Percentiles rank a stretch among this genome's conserved stretches.
These are phyloP conservation scores for Umbelopsis sp. DNA, from an alignment of 192 early-diverging fungal species.

Conservation along the genomic window DNA sequence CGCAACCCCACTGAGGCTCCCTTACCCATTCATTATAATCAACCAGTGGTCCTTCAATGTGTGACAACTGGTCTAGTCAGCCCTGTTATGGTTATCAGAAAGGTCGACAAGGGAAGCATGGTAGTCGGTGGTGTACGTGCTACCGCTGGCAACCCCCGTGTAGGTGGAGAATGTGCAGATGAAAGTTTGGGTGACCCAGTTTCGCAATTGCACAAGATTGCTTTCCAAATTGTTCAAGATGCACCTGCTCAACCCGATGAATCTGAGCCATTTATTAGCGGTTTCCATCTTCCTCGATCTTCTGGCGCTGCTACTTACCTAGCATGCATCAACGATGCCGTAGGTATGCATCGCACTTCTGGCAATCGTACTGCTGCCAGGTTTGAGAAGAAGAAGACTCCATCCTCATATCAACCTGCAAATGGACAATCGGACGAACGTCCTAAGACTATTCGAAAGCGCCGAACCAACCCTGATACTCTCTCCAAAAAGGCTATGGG, in stretches of 20 bases:
- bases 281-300: slow-evolving; percentile 38
- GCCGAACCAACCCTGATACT: slow-evolving; percentile 46
- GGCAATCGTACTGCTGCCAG: slow-evolving; percentile 40
- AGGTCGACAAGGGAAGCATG: slow-evolving; percentile 84
- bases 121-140: slow-evolving; percentile 68
- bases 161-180: slow-evolving; percentile 49
- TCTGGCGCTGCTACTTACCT: slow-evolving; percentile 56
- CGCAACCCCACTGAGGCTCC: slow-evolving; percentile 61
- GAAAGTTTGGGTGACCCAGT: slow-evolving; percentile 81
- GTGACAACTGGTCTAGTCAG: slow-evolving; percentile 82
- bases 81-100: slow-evolving; percentile 82
- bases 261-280: neutral
- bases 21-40: slow-evolving; percentile 83
- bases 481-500: slow-evolving; percentile 18
- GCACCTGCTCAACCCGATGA: slow-evolving; percentile 22
- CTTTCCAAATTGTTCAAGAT: slow-evolving; percentile 75
- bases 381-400: slow-evolving; percentile 13
- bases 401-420: neutral
- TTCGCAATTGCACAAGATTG: slow-evolving; percentile 91
- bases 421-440: slow-evolving; percentile 23
- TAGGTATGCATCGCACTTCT: slow-evolving; percentile 68
- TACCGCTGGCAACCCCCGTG: slow-evolving; percentile 18
- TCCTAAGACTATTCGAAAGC: slow-evolving; percentile 36
- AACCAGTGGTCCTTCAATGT: slow-evolving; percentile 85
- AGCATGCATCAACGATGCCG: slow-evolving; percentile 77